Evolutionary conservation across 2,329 filamentous ascomycete genomes (phyloP).

Genomic region (Pyricularia sp.): DNA sequence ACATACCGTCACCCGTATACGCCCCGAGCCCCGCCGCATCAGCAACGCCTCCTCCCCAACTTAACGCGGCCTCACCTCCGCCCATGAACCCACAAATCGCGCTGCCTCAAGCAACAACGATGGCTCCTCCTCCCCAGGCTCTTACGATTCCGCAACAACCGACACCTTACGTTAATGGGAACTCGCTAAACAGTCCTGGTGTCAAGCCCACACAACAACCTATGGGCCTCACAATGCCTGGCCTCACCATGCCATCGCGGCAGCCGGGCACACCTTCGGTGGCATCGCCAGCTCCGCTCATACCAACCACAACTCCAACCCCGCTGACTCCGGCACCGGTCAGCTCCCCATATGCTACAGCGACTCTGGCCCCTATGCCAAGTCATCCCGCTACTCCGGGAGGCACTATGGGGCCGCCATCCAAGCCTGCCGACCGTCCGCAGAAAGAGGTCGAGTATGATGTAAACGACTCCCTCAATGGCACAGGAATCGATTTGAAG

Average conservation of each 20-base stretch:
- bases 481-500: slow-evolving; percentile 74
- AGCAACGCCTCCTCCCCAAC: slow-evolving; percentile 7
- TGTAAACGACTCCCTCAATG: slow-evolving; percentile 69
- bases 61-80: slow-evolving; percentile 28
- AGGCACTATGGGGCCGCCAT: slow-evolving; percentile 43
- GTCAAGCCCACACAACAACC: not conserved
- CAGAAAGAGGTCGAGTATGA: slow-evolving; percentile 56
- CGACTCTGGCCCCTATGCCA: slow-evolving; percentile 13
- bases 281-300: not conserved
- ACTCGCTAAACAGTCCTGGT: slow-evolving; percentile 3
- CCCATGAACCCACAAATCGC: slow-evolving; percentile 41
- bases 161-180: slow-evolving; percentile 12
- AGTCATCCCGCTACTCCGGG: slow-evolving; percentile 7
- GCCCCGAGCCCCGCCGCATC: slow-evolving; percentile 11
- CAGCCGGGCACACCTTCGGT: slow-evolving; percentile 1
- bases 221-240: not conserved
- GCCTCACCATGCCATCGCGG: slow-evolving; percentile 2
- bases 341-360: slow-evolving; percentile 6
- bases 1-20: slow-evolving; percentile 15
- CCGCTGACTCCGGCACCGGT: slow-evolving; percentile 1
- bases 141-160: slow-evolving; percentile 12
- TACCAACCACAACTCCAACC: not conserved
- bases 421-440: slow-evolving; percentile 47
- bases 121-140: slow-evolving; percentile 30
- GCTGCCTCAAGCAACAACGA: slow-evolving; percentile 45